Evolutionary conservation across 176 grass and related monocot genomes (phyloP).

Genomic region (Triticum dicoccoides): DNA sequence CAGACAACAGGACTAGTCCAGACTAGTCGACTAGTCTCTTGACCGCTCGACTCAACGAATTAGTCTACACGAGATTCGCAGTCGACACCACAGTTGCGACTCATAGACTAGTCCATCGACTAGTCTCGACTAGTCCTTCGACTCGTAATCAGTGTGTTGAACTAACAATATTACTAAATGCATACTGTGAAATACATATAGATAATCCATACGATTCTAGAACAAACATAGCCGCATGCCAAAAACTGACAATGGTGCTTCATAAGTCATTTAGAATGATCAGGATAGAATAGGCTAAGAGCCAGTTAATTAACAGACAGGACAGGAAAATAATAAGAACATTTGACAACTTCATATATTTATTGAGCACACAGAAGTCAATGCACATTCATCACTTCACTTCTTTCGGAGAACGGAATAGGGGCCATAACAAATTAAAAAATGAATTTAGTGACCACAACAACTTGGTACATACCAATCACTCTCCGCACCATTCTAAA

Average conservation of each 20-base stretch:
- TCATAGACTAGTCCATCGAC: no score
- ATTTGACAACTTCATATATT: background rate
- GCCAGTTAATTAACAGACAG: background rate
- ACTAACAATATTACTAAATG: no score
- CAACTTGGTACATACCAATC: background rate
- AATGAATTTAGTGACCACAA: conserved; percentile 24
- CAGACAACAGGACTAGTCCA: no score
- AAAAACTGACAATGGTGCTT: background rate
- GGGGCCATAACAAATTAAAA: background rate
- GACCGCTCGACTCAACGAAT: no score
- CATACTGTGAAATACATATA: no score
- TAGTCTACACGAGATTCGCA: no score
- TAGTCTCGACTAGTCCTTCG: no score
- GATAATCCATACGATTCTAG: background rate
- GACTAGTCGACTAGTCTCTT: no score
- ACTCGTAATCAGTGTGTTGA: no score
- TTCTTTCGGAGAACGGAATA: background rate
- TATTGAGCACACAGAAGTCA: conserved; percentile 4
- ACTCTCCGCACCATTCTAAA: background rate
- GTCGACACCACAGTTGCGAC: no score
- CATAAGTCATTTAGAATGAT: background rate
- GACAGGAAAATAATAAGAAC: background rate
- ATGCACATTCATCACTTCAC: background rate
- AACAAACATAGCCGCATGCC: background rate
- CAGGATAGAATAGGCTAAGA: background rate